Percentiles rank a stretch among this genome's conserved stretches.
phyloP scores from a whole-genome alignment of 345 rosid species.

The Brassica nigra region DNA sequence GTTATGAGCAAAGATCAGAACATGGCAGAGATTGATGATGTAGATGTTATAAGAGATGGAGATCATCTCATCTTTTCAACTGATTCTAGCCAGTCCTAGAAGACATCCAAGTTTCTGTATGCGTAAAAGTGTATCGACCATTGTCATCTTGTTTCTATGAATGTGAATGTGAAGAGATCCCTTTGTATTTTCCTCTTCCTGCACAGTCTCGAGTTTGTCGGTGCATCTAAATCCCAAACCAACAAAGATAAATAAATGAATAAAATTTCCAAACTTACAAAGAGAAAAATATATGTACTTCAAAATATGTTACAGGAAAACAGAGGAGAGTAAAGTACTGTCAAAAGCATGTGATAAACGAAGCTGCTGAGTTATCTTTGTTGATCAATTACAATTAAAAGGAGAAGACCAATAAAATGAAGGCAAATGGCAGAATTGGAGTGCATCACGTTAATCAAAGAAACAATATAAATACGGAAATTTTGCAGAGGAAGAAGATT shows the following conservation, averaged over 20 bases:
- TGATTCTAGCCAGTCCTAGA: slow-evolving; percentile 10
- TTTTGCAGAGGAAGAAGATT: background rate
- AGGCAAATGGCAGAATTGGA: background rate
- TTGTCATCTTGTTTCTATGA: background rate
- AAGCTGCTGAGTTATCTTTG: background rate
- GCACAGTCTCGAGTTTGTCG: background rate
- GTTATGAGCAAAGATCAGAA: slow-evolving; percentile 49
- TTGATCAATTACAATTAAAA: background rate
- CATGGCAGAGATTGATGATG: slow-evolving; percentile 71
- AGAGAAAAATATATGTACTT: too few species aligned
- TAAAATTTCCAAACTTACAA: background rate
- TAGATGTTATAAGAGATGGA: slow-evolving; percentile 77
- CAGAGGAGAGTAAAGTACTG: background rate
- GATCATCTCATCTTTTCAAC: slow-evolving; percentile 68
- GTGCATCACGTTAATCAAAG: background rate
- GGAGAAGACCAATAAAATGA: background rate
- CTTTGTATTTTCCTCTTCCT: background rate
- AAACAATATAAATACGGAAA: background rate
- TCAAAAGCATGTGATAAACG: background rate
- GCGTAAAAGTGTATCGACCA: background rate
- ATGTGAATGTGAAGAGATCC: background rate
- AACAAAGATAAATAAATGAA: background rate
- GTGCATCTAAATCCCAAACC: background rate
- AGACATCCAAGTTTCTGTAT: background rate
- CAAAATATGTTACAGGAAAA: background rate